phyloP scores from a whole-genome alignment of 2,329 filamentous ascomycete genomes.

The Coniella lustricola region DNA sequence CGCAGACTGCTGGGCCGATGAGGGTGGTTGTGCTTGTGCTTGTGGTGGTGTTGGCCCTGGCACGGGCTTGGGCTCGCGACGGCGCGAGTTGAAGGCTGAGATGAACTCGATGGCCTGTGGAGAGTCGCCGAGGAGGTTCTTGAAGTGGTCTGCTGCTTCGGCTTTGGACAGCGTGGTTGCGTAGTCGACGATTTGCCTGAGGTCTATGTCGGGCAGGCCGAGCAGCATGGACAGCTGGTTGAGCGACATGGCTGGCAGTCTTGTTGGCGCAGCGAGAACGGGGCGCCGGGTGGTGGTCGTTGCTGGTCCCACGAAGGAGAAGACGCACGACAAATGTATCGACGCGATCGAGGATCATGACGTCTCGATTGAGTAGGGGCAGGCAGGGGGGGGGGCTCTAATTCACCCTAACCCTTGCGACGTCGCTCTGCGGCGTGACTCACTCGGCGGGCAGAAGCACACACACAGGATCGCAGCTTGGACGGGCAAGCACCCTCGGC shows the following conservation, averaged over 20 bases:
- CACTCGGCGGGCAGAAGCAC: no score
- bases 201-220: conserved; percentile 75
- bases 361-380: background rate
- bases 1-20: conserved; percentile 7
- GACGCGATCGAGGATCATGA: background rate
- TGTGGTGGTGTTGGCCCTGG: no score
- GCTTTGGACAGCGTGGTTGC: conserved; percentile 67
- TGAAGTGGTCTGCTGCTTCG: conserved; percentile 77
- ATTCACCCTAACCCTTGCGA: background rate
- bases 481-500: no score
- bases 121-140: conserved; percentile 81
- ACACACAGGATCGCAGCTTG: no score
- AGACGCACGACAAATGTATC: background rate
- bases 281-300: no score
- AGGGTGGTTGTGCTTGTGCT: no score
- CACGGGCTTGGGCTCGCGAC: conserved; percentile 35
- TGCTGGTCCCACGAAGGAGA: no score
- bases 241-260: conserved; percentile 38
- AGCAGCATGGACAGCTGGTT: conserved; percentile 72
- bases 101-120: conserved; percentile 71
- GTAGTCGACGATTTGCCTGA: conserved; percentile 80
- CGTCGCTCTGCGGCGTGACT: no score
- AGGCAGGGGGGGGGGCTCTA: no score
- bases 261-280: background rate
- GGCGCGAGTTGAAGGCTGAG: conserved; percentile 68